Base-by-base conservation (phyloP, 129 eudicot genomes). In the Kitagawia praeruptora region DNA sequence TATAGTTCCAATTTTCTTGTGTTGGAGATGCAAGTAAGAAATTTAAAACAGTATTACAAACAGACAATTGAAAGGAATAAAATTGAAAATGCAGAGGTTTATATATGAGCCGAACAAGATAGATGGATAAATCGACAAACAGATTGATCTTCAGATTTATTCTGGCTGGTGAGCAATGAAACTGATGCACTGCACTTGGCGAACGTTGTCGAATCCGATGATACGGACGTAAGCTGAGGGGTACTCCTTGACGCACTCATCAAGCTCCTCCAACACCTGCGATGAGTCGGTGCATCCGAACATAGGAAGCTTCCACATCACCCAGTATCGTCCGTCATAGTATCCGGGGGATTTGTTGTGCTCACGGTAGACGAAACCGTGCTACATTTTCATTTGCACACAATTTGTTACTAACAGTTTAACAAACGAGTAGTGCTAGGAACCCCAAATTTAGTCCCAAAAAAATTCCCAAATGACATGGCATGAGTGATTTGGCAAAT, bases 291-390 rank as follows among this genome's bases (percentile, higher is more conserved):
- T 91, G 89, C 96, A 91, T 2, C 96, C 91, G 70, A 87, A 91
- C 97, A 87, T 89, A 78, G 93, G 97, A 73, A 87, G 81, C 84
- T 89, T 91, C 93, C 97, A 91, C 93, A 91, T 91, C 31, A 91
- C 87, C 97, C 93, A 91, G 97, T 89, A 91, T 61, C 97, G 79
- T 27, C 97, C 92, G 18, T 91, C 97, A 66, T 91, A 89, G 97
- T 91, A 91, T 67, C 93, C 93, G 2, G 92, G 97, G 18, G 92
- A 85, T 0, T 58, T 48, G 75, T 83, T 0, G 93, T 89, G 40
- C 90, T 87, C 92, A 84, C 93, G 93, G 89, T 79, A 86, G 25
- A 83, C 87, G 39, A 86, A 87, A 40, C 88, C 93, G 38, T 84
- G 86, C 97, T 91, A 31, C 19, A 42, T 12, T 44, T 13, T 18